A percentile compares a stretch with the other conserved stretches of the same genome.
These are phyloP conservation scores for Omphalea diandra DNA, from an alignment of 441 rosid genomes.

Conservation along the genomic window DNA sequence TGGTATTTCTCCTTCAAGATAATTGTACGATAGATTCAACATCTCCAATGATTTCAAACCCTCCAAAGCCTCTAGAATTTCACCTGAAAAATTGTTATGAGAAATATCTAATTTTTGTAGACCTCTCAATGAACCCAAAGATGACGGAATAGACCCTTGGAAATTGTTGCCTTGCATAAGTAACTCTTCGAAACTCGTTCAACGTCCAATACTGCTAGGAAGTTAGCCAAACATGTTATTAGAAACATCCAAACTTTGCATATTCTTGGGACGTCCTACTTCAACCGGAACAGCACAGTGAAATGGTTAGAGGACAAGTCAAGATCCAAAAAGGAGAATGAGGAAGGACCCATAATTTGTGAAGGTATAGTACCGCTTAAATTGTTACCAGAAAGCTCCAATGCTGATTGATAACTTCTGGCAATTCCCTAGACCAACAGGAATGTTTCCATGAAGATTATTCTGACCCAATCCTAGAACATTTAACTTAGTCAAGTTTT, in stretches of 20 bases:
- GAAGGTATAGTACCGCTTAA: not conserved
- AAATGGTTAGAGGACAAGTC: not conserved
- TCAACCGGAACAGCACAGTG: not conserved
- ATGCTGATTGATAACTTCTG: too few relatives aligned
- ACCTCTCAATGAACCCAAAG: not conserved
- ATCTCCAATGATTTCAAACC: not conserved
- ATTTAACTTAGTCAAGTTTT: too few relatives aligned
- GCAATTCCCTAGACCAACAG: not conserved
- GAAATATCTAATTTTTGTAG: not conserved
- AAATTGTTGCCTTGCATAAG: not conserved
- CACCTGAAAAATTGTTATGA: not conserved
- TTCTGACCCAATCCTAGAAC: not conserved
- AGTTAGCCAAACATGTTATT: not conserved
- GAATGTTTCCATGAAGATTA: not conserved
- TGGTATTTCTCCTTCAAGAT: not conserved
- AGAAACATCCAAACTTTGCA: constrained; percentile 12
- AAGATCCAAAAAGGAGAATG: not conserved
- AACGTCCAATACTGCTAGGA: not conserved
- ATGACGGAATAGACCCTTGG: not conserved
- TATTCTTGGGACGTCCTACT: not conserved
- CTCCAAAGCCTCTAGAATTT: not conserved
- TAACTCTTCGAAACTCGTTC: not conserved
- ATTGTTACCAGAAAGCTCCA: not conserved
- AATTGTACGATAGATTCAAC: not conserved
- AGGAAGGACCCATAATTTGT: not conserved